A percentile compares a stretch with the other conserved stretches of the same genome.
Conservation (phyloP, 2,329 filamentous ascomycete genomes). For the Colletotrichum sp. region DNA sequence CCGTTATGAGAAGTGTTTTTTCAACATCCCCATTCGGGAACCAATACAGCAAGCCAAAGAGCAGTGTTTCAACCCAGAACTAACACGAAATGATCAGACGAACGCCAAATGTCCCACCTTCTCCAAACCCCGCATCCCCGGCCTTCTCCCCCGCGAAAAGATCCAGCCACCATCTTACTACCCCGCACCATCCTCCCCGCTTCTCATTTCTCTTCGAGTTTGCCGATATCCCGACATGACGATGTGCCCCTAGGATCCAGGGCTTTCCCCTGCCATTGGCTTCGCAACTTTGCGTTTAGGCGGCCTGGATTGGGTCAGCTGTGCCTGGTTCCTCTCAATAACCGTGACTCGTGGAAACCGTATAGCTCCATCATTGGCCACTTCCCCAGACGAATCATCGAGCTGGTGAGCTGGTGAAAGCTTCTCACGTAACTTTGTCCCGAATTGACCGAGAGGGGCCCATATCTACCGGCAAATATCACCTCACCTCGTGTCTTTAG, state of each 20-base stretch:
- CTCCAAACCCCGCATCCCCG: slow-evolving; percentile 6
- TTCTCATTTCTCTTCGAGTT: background rate
- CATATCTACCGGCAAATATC: background rate
- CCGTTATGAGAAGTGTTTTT: slow-evolving; percentile 55
- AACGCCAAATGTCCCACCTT: background rate
- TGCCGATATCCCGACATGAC: background rate
- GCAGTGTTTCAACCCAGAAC: background rate
- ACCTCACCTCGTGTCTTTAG: background rate
- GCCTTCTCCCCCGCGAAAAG: background rate
- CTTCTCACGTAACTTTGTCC: slow-evolving; percentile 6
- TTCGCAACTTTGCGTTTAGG: background rate
- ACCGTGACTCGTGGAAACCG: background rate
- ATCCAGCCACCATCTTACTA: background rate
- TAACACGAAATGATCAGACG: background rate
- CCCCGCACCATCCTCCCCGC: background rate
- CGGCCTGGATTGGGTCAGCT: background rate
- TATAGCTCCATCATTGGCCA: background rate
- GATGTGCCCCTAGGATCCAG: background rate
- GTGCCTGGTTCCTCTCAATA: background rate
- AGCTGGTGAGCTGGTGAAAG: background rate
- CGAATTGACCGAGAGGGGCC: slow-evolving; percentile 7
- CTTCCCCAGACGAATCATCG: background rate
- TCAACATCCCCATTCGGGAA: slow-evolving; percentile 48
- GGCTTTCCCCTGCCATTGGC: background rate
- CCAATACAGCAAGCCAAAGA: background rate